Evolutionary conservation across 495 filamentous ascomycete species (phyloP).

Genomic region (Daldinia vernicosa): DNA sequence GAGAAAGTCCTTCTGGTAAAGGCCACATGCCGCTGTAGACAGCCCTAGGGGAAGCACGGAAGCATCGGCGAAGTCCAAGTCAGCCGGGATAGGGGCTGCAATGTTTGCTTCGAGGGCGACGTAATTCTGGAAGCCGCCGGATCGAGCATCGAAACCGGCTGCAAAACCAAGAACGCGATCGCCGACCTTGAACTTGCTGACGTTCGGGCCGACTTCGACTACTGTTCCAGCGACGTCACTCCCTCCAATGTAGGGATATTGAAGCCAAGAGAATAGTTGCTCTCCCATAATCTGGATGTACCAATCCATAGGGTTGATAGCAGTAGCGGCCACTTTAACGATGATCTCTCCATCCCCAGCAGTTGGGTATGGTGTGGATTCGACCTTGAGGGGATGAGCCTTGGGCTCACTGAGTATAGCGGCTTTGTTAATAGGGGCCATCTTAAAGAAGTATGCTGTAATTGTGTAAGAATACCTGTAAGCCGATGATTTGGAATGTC

Average conservation of each 20-base stretch:
- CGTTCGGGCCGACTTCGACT: slow-evolving; percentile 54
- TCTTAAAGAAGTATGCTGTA: slow-evolving; percentile 4
- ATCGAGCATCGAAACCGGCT: slow-evolving; percentile 24
- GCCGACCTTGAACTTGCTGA: slow-evolving; percentile 56
- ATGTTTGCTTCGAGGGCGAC: slow-evolving; percentile 37
- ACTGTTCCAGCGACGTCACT: slow-evolving; percentile 64
- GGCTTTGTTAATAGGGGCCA: slow-evolving; percentile 38
- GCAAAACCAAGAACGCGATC: slow-evolving; percentile 54
- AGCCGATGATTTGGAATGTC: neutral
- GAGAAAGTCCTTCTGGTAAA: slow-evolving; percentile 56
- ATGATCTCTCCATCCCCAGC: slow-evolving; percentile 35
- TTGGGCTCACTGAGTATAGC: slow-evolving; percentile 15
- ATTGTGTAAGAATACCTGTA: neutral
- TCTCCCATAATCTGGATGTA: slow-evolving; percentile 43
- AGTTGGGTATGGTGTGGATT: slow-evolving; percentile 32
- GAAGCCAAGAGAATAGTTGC: slow-evolving; percentile 34
- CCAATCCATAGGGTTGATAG: slow-evolving; percentile 57
- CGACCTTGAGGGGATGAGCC: slow-evolving; percentile 20
- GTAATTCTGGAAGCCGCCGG: slow-evolving; percentile 53
- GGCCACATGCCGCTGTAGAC: slow-evolving; percentile 57
- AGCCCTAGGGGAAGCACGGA: slow-evolving; percentile 58
- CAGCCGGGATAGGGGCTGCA: slow-evolving; percentile 50
- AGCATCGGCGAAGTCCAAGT: slow-evolving; percentile 51
- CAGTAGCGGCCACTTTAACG: slow-evolving; percentile 45
- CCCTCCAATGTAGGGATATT: slow-evolving; percentile 59